Evolutionary conservation across 352 stramenopile species (phyloP).

Genomic region (Globisporangium abappressorium): DNA sequence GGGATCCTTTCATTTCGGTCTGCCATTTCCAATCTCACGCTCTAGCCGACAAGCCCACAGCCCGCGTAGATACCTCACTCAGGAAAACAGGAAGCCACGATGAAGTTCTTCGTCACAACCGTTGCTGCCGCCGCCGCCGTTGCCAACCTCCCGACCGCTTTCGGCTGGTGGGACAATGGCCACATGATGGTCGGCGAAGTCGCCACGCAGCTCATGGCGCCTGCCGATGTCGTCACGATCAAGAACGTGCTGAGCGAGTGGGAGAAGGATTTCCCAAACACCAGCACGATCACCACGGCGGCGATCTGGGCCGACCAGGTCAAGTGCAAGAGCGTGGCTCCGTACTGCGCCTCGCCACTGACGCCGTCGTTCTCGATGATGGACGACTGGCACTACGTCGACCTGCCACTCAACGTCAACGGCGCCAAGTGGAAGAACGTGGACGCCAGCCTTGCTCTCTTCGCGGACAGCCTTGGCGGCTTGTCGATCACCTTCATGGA

Average conservation of each 20-base stretch:
- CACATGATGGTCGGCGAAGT: constrained; percentile 62
- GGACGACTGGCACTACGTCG: constrained; percentile 69
- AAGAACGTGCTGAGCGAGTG: constrained; percentile 41
- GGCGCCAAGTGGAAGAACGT: constrained; percentile 37
- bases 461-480: constrained; percentile 51
- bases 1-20: neutral
- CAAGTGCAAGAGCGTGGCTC: constrained; percentile 44
- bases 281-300: constrained; percentile 37
- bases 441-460: constrained; percentile 41
- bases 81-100: constrained; percentile 6
- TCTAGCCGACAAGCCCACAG: constrained; percentile 3
- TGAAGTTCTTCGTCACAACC: constrained; percentile 33
- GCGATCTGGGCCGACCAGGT: constrained; percentile 57
- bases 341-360: constrained; percentile 33
- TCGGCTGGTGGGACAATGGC: constrained; percentile 64
- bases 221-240: constrained; percentile 46
- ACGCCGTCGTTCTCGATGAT: constrained; percentile 49
- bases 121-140: constrained; percentile 9
- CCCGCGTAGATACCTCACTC: neutral
- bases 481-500: constrained; percentile 43
- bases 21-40: constrained; percentile 10
- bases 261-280: constrained; percentile 62
- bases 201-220: constrained; percentile 45
- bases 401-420: constrained; percentile 56
- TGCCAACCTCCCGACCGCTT: constrained; percentile 20